Evolutionary conservation across 805 yeast species (phyloP).

Genomic region (Tetrapisispora nanseiensis): DNA sequence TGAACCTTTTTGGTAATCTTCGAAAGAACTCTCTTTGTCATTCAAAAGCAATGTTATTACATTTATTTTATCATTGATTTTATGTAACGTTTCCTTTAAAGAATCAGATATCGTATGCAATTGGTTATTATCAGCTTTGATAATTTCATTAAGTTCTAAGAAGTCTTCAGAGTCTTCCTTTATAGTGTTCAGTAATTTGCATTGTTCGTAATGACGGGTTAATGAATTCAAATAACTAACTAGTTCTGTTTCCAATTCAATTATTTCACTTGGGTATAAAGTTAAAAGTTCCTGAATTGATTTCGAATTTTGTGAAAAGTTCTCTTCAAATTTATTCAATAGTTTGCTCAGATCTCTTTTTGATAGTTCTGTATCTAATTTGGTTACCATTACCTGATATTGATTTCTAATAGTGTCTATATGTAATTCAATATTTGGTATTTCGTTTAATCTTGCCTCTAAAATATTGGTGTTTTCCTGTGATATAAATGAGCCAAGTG

Average conservation of each 20-base stretch:
- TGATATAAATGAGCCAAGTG: slow-evolving; percentile 41
- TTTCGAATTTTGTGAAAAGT: slow-evolving; percentile 18
- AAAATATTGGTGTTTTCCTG: slow-evolving; percentile 27
- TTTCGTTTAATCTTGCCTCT: slow-evolving; percentile 25
- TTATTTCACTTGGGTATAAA: slow-evolving; percentile 7
- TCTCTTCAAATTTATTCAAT: slow-evolving; percentile 13
- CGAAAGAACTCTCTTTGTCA: slow-evolving; percentile 23
- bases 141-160: slow-evolving; percentile 35
- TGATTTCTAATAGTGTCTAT: slow-evolving; percentile 25
- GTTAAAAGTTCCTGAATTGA: slow-evolving; percentile 20
- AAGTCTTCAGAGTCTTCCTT: slow-evolving; percentile 24
- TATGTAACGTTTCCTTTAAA: slow-evolving; percentile 32
- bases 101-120: slow-evolving; percentile 46
- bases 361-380: slow-evolving; percentile 19
- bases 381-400: slow-evolving; percentile 24
- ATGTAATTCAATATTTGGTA: slow-evolving; percentile 24
- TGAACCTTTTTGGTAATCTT: too few species aligned
- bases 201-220: slow-evolving; percentile 78
- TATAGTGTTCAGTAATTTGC: slow-evolving; percentile 34
- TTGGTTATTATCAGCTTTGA: slow-evolving; percentile 45
- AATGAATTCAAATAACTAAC: slow-evolving; percentile 60
- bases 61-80: slow-evolving; percentile 17
- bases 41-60: slow-evolving; percentile 26
- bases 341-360: slow-evolving; percentile 16
- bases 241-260: slow-evolving; percentile 48